Base-by-base conservation (phyloP, 2,329 filamentous ascomycete species). In the Cytospora schulzeri region DNA sequence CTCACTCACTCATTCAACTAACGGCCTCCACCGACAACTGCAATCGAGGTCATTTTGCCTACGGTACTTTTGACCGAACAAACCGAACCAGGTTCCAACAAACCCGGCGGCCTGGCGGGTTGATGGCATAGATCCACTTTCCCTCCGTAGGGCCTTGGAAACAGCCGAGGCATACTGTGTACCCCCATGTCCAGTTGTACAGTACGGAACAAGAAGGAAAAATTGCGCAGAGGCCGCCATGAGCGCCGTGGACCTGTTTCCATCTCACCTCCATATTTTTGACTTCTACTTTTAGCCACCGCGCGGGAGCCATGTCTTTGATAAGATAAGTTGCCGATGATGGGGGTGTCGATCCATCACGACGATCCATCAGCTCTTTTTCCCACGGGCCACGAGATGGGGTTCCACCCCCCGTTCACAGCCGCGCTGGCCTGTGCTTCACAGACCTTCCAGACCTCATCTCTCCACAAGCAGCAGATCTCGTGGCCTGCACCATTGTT, bases 291-390 rank as follows among this genome's bases (percentile, higher is more conserved):
- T 62, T 50, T 56, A 56, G 52, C 52, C 45, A 53, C 45, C n/a
- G n/a, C 45, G 45, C 45, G 45, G 45, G 45, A 48, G 14, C 45
- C 45, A 48, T 48, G 45, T 22, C n/a, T 48, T 56, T 56, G 60
- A 62, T 62, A 62, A 62, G 60, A 62, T 62, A 62, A 62, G 60
- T 62, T 62, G 60, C 60, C 60, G 60, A 62, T 22, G 60, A 56
- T 35, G 60, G 60, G 48, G 19, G 41, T 48, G 31, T n/a, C 45
- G 29, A 50, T 51, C 57, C 57, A 45, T 50, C 51, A 51, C 24
- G 50, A 35, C 31, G 24, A 52, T 60, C 48, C 50, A 54, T 54
- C 28, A 29, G 26, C 22, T 22, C 15, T n/a, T 19, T n/a, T 6
- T 41, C 38, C 38, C 38, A 41, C 38, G 38, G 50, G 22, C 29